Evolutionary conservation across 805 yeast genomes (phyloP), one percentile per base, ranked within the genome.

Genomic region (Kazachstania psychrophila): DNA sequence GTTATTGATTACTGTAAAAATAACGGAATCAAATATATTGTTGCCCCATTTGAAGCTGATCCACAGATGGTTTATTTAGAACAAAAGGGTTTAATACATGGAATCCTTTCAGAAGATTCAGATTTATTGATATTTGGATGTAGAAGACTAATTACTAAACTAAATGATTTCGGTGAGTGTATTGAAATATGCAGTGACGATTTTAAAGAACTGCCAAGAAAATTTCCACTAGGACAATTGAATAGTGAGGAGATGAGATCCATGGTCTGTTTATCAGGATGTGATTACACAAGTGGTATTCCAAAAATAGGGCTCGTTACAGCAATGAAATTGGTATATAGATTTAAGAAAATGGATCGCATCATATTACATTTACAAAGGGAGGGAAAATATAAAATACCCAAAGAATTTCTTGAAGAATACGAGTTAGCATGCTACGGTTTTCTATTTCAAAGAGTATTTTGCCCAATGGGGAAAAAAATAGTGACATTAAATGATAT

Each of bases 31-130:
- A 71, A 68, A 41, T 89, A 73, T 49, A 73, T 92, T 6, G 98
- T 92, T 7, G 97, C 99, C 0, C 99, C 99, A 0, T 92, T 86
- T 55, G 99, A 92, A 61, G 98, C 98, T 0, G 99, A 92, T 57
- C 81, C 98, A 1, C 98, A 92, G 58, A 75, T 92, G 81, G 97
- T 88, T 8, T 86, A 78, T 50, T 67, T 92, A 29, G 97, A 89
- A 54, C 73, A 75, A 40, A 45, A 61, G 0, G 89, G 89, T 0
- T 36, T 75, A 1, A 89, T 86, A 5, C 80, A 86, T 43, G 97
- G 89, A 0, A 83, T 92, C 5, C 68, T 92, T 7, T 79, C 95
- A 28, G 99, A 92, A 53, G 99, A 92, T 55, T 87, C 96, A 0
- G 99, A 92, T 62, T 66, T 92, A 45, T 64, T 92, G 16, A 70